Conservation (phyloP, 2,329 filamentous ascomycete species). For the Aspergillus neotritici region DNA sequence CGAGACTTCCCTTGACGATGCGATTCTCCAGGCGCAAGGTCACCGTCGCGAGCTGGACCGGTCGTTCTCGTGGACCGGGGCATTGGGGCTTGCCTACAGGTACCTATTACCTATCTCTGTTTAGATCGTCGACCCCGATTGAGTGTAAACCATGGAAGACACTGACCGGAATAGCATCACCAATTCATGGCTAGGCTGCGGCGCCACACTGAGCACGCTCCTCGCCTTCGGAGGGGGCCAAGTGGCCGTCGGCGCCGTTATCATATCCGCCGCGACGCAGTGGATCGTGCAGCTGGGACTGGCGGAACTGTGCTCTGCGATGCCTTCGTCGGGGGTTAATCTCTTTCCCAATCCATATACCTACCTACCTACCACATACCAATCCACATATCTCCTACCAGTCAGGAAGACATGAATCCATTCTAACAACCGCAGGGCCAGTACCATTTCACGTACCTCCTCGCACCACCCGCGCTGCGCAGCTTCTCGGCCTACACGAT, state of each 20-base stretch:
- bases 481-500: slow-evolving; percentile 22
- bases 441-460: slow-evolving; percentile 27
- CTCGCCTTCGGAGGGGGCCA: slow-evolving; percentile 22
- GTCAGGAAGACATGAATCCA: no score
- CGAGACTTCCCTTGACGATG: neutral
- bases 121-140: no score
- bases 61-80: slow-evolving; percentile 19
- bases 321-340: slow-evolving; percentile 13
- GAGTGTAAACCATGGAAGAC: neutral
- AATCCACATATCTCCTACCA: neutral
- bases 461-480: slow-evolving; percentile 17
- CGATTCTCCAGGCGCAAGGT: slow-evolving; percentile 7
- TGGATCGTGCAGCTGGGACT: slow-evolving; percentile 17
- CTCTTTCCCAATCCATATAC: no score
- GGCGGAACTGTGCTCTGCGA: slow-evolving; percentile 10
- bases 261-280: slow-evolving; percentile 18
- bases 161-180: slow-evolving; percentile 15
- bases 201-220: slow-evolving; percentile 15
- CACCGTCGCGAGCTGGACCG: slow-evolving; percentile 8
- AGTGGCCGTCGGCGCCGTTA: slow-evolving; percentile 18
- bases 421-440: slow-evolving; percentile 16
- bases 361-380: neutral
- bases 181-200: slow-evolving; percentile 29
- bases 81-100: slow-evolving; percentile 20
- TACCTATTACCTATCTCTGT: neutral